Evolutionary conservation across 2,329 filamentous ascomycete genomes (phyloP).

Genomic region (Phymatotrichopsis omnivora): DNA sequence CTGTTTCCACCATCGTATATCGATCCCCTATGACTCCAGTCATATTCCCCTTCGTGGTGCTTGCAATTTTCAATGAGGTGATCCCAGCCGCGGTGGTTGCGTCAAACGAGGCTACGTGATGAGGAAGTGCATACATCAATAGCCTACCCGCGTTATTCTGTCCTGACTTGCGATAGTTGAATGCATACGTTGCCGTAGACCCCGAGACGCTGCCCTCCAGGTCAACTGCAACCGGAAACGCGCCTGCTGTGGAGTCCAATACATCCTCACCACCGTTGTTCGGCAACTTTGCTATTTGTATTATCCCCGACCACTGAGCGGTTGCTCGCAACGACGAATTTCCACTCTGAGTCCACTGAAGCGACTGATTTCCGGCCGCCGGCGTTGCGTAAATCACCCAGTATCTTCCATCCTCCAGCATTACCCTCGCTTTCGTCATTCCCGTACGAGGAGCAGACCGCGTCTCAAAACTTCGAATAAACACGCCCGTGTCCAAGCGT

Average conservation of each 20-base stretch:
- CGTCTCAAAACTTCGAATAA: slow-evolving; percentile 58
- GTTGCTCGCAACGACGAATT: slow-evolving; percentile 58
- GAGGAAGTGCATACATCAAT: slow-evolving; percentile 79
- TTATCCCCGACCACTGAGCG: slow-evolving; percentile 60
- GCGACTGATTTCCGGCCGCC: slow-evolving; percentile 47
- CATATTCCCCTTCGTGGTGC: slow-evolving; percentile 75
- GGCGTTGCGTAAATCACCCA: slow-evolving; percentile 75
- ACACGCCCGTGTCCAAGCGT: slow-evolving; percentile 61
- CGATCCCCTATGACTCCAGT: slow-evolving; percentile 59
- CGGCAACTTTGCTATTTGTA: slow-evolving; percentile 77
- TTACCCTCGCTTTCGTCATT: slow-evolving; percentile 63
- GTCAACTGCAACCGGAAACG: slow-evolving; percentile 56
- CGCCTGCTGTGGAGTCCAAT: slow-evolving; percentile 66
- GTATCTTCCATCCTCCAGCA: slow-evolving; percentile 57
- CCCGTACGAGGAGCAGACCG: slow-evolving; percentile 36
- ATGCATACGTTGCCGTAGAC: slow-evolving; percentile 57
- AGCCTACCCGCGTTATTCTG: slow-evolving; percentile 46
- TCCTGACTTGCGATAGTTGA: slow-evolving; percentile 64
- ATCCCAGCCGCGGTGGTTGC: slow-evolving; percentile 41
- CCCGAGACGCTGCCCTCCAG: slow-evolving; percentile 54
- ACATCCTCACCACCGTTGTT: slow-evolving; percentile 48
- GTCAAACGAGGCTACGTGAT: slow-evolving; percentile 71
- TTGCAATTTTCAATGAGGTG: slow-evolving; percentile 54
- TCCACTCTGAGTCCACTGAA: slow-evolving; percentile 54
- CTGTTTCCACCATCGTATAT: slow-evolving; percentile 67